A percentile compares a stretch with the other conserved stretches of the same genome.
Evolutionary conservation across 495 filamentous ascomycete genomes (phyloP).

Genomic region (Neurospora intermedia): DNA sequence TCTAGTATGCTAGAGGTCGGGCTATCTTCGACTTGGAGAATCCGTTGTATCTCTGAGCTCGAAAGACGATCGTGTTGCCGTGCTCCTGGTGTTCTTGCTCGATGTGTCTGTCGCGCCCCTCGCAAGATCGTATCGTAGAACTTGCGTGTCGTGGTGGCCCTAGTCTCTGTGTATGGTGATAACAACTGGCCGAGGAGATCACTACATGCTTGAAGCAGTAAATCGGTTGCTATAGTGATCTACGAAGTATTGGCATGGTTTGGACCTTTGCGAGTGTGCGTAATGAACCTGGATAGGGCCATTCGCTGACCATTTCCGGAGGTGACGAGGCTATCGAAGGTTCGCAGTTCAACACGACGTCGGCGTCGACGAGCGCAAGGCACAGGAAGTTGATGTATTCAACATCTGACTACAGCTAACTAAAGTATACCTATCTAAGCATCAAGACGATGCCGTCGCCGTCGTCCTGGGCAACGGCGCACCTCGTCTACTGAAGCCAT

Average conservation of each 20-base stretch:
- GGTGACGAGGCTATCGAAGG: not conserved
- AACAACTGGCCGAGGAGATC: not conserved
- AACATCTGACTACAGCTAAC: not conserved
- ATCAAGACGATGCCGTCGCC: not conserved
- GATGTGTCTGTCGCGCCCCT: not conserved
- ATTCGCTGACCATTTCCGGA: not conserved
- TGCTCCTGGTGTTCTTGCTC: not conserved
- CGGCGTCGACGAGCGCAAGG: not conserved
- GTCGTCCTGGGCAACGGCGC: not conserved
- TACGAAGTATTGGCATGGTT: not conserved
- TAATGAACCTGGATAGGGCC: not conserved
- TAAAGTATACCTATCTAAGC: not conserved
- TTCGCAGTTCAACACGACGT: not conserved
- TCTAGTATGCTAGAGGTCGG: not conserved
- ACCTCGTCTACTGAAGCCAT: not conserved
- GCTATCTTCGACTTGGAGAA: not conserved
- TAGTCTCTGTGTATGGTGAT: not conserved
- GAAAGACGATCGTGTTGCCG: not conserved
- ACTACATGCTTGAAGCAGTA: not conserved
- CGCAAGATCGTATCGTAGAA: not conserved
- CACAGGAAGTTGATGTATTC: not conserved
- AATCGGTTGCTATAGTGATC: not conserved
- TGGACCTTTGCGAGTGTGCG: not conserved
- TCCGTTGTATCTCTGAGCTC: not conserved
- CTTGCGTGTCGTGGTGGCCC: not conserved